Evolutionary conservation across 2,329 filamentous ascomycete genomes (phyloP).

Genomic region (Orbilia oligospora): DNA sequence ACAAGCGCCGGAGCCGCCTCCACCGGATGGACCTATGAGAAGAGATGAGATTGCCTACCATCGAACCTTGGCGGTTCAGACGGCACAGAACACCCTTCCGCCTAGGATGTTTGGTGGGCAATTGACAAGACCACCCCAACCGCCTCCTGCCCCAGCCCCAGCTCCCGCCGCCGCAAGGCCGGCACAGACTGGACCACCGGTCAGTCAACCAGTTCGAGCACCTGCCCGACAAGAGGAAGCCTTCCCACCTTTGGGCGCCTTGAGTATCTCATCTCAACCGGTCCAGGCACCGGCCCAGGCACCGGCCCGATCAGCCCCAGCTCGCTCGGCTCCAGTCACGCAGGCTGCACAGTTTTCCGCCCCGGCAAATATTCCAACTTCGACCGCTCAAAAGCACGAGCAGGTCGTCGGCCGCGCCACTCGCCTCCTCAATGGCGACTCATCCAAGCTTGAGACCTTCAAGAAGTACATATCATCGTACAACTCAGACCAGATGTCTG

Average conservation of each 20-base stretch:
- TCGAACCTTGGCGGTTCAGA: constrained; percentile 90
- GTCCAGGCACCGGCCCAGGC: neutral
- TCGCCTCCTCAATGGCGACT: constrained; percentile 83
- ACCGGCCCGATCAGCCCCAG: neutral
- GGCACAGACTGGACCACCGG: constrained; percentile 58
- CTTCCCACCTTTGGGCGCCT: constrained; percentile 59
- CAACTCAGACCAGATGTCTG: constrained; percentile 77
- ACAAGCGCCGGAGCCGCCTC: constrained; percentile 81
- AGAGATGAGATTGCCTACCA: constrained; percentile 93
- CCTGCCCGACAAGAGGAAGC: constrained; percentile 40
- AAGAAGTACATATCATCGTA: constrained; percentile 84
- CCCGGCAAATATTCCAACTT: constrained; percentile 37
- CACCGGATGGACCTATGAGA: constrained; percentile 69
- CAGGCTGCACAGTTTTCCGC: constrained; percentile 23
- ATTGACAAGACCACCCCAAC: constrained; percentile 71
- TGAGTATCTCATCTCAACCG: constrained; percentile 34
- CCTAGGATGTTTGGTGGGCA: constrained; percentile 82
- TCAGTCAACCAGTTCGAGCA: constrained; percentile 33
- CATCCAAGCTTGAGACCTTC: constrained; percentile 81
- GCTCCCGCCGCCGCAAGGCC: constrained; percentile 61
- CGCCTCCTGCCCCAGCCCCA: constrained; percentile 67
- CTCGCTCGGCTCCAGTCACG: constrained; percentile 8
- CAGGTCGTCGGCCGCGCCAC: constrained; percentile 88
- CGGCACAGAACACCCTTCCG: constrained; percentile 81
- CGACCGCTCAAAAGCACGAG: constrained; percentile 73